Percentiles rank a stretch among this genome's conserved stretches.
Evolutionary conservation across 441 rosid genomes (phyloP).

Genomic region (Codiaeum variegatum): DNA sequence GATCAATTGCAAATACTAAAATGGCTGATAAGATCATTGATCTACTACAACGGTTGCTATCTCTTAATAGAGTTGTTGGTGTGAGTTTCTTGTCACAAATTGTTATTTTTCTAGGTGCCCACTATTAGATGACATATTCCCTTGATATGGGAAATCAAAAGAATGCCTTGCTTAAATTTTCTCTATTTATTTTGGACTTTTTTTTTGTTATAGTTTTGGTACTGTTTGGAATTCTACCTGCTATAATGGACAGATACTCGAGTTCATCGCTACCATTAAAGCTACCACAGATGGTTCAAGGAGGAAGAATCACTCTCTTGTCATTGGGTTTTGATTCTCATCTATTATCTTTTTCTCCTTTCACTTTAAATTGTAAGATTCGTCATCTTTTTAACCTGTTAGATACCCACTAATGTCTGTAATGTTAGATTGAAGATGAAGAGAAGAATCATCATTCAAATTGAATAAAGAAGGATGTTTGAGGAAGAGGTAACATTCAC

Average conservation of each 20-base stretch:
- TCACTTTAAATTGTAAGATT: background rate
- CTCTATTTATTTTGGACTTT: conserved; percentile 34
- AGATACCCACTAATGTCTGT: background rate
- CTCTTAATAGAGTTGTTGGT: conserved; percentile 60
- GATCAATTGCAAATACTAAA: conserved; percentile 54
- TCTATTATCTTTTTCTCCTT: background rate
- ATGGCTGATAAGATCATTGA: conserved; percentile 49
- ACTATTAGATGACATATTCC: background rate
- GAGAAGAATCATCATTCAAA: conserved; percentile 32
- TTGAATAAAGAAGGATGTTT: conserved; percentile 29
- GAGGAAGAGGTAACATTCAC: conserved; percentile 45
- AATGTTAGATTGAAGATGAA: conserved; percentile 27
- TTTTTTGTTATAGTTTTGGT: conserved; percentile 45
- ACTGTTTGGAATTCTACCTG: conserved; percentile 75
- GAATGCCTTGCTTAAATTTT: background rate
- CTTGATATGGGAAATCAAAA: background rate
- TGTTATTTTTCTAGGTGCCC: background rate
- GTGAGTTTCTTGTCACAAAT: conserved; percentile 39
- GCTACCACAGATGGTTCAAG: conserved; percentile 53
- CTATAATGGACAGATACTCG: conserved; percentile 80
- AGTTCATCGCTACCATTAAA: conserved; percentile 32
- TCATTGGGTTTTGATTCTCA: conserved; percentile 30
- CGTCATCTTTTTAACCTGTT: background rate
- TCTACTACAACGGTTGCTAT: conserved; percentile 71
- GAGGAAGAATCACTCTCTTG: conserved; percentile 68